Base-by-base conservation (phyloP, 2,329 filamentous ascomycete species). In the Nothomitra cinnamomea region DNA sequence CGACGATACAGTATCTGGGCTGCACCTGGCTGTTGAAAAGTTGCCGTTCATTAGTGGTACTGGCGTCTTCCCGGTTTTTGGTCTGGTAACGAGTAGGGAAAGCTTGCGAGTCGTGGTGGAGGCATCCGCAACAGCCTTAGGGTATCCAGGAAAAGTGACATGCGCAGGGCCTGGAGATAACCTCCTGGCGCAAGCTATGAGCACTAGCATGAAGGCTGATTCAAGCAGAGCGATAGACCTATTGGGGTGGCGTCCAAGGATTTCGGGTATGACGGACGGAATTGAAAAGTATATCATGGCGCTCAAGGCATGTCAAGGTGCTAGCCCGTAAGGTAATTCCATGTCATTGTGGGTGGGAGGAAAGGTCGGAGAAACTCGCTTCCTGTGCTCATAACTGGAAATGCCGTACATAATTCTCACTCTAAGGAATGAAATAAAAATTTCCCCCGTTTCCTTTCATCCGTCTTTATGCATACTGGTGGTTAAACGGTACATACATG, bases 61-160 rank as follows among this genome's bases (percentile, higher is more conserved):
- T 2, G 61, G 62, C 10, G 57, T 62, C 7, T 67, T 65, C 57
- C 67, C 67, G 1, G 56, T 70, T 2, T 70, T 70, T 58, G 63
- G 68, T 56, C 57, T 70, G 8, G 57, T 65, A 12, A 61, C 62
- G 0, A 63, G 63, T 45, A 58, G 61, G 40, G 65, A 68, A 54
- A 61, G 59, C 21, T 61, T 66, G 55, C 54, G 57, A 8, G 61
- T 61, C 32, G 60, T 68, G 13, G 51, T 66, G 13, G 57, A 60
- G 13, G 58, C 58, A 13, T 60, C 58, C 1, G 63, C 59, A 22
- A 57, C 51, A 35, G 55, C 54, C 24, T 45, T 64, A 15, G 64
- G 61, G 0, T 62, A 61, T 28, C 55, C 59, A 2, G 65, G 62
- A 1, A 56, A 56, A 32, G 41, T 69, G 21, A 58, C 61, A 35